Base-by-base conservation (phyloP, 78 protist genomes). In the Tieghemostelium lacteum region DNA sequence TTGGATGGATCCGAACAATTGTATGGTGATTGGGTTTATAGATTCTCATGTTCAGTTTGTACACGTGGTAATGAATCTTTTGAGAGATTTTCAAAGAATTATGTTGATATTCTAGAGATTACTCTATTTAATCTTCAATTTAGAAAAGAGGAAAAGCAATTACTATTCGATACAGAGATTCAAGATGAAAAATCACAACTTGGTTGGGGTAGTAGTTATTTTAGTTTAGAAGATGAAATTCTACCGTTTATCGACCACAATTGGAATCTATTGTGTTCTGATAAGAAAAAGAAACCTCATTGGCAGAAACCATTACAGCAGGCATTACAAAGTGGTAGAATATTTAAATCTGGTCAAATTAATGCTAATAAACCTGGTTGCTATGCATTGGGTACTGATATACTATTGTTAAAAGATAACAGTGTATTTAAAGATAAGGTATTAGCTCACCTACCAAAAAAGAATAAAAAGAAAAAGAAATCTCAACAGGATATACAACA, bases 71-170 rank as follows among this genome's bases (percentile, higher is more conserved):
- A 20, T 7, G 89, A 83, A 34, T 37, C 89, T 19, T 83, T 83
- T 26, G 89, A 83, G 31, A 66, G 89, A 83, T 83, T 83, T 52
- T 54, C 78, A 55, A 83, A 83, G 89, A 83, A 83, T 58, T 69
- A 62, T 73, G 89, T 66, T 22, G 89, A 83, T 61, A 69, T 83
- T 12, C 69, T 83, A 37, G 89, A 83, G 29, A 83, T 83, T 39
- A 73, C 74, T 31, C 29, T 83, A 42, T 83, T 49, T 60, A 66
- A 83, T 58, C 39, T 83, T 17, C 20, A 17, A 34, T 19, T 26
- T 22, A 14, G 26, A 57, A 49, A 49, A 49, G 24, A 49, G 24
- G 63, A 57, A 17, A 22, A 16, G 6, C 63, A 57, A 57, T n/a
- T n/a, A n/a, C n/a, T n/a, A n/a, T n/a, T n/a, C n/a, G n/a, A n/a